Evolutionary conservation across 495 filamentous ascomycete genomes (phyloP).

Genomic region (Oidiodendron maius): DNA sequence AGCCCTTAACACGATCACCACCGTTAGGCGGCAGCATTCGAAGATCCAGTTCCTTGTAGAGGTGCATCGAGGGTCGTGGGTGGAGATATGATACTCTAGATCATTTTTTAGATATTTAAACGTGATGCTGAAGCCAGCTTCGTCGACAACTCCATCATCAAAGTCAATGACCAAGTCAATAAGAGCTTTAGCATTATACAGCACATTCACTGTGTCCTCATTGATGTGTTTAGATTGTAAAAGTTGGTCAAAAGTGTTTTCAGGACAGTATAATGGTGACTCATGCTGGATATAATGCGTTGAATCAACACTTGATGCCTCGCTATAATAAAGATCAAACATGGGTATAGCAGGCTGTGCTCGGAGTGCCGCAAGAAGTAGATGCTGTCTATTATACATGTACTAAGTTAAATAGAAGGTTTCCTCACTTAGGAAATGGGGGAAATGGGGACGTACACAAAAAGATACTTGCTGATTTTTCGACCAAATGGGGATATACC

Average conservation of each 20-base stretch:
- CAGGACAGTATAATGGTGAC: not conserved
- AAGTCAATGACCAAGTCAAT: not conserved
- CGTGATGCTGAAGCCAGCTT: not conserved
- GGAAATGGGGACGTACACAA: not conserved
- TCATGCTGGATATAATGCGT: constrained; percentile 1
- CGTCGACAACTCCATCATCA: not conserved
- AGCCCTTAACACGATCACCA: not conserved
- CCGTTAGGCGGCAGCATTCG: not conserved
- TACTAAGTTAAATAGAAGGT: not conserved
- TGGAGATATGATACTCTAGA: not conserved
- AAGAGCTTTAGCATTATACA: not conserved
- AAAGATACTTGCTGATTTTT: not conserved
- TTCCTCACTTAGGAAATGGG: not conserved
- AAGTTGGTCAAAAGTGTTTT: not conserved
- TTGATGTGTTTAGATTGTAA: not conserved
- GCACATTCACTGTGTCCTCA: not conserved
- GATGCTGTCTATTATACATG: not conserved
- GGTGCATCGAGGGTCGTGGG: not conserved
- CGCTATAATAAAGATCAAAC: not conserved
- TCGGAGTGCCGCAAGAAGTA: not conserved
- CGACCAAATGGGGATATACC: not conserved
- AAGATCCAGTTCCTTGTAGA: not conserved
- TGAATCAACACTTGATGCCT: too few relatives aligned
- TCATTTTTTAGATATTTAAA: not conserved
- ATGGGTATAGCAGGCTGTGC: not conserved